phyloP scores from a whole-genome alignment of 2,329 filamentous ascomycete genomes.

The Fusarium lyarnte region DNA sequence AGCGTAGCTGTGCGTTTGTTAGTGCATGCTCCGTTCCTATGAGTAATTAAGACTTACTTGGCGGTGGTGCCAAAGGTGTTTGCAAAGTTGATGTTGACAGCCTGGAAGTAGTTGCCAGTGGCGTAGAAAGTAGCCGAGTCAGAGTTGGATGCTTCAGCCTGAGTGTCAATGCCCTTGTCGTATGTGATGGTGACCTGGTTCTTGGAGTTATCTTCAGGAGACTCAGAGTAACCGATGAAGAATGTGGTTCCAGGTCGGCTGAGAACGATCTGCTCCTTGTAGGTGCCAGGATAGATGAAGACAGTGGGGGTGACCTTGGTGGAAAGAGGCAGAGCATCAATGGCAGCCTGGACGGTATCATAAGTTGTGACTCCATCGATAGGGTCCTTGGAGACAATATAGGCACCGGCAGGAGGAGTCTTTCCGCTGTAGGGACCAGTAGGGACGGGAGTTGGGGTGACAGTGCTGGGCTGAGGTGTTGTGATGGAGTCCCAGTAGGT shows the following conservation, averaged over 20 bases:
- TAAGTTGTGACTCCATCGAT: slow-evolving; percentile 17
- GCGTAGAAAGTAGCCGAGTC: slow-evolving; percentile 40
- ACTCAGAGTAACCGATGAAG: slow-evolving; percentile 36
- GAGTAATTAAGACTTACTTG: slow-evolving; percentile 10
- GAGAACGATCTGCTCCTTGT: slow-evolving; percentile 37
- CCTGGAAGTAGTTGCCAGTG: slow-evolving; percentile 39
- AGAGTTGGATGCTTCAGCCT: slow-evolving; percentile 36
- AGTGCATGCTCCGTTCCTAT: rapidly evolving
- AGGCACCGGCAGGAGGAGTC: slow-evolving; percentile 41
- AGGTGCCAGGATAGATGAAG: slow-evolving; percentile 38
- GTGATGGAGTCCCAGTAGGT: slow-evolving; percentile 36
- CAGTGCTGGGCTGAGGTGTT: slow-evolving; percentile 28
- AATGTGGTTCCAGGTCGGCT: slow-evolving; percentile 24
- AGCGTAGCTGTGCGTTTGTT: slow-evolving; percentile 47
- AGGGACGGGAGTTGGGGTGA: slow-evolving; percentile 33
- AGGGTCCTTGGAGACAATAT: slow-evolving; percentile 36
- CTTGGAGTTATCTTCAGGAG: slow-evolving; percentile 39
- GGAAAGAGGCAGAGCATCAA: slow-evolving; percentile 50
- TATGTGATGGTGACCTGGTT: slow-evolving; percentile 39
- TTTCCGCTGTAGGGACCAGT: slow-evolving; percentile 50
- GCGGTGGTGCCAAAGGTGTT: slow-evolving; percentile 34
- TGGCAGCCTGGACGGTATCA: slow-evolving; percentile 45
- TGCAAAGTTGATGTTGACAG: slow-evolving; percentile 40
- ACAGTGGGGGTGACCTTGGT: slow-evolving; percentile 41
- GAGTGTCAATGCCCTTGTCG: slow-evolving; percentile 36